Conservation (phyloP, 106 monocot genomes). For the Allium fistulosum region DNA sequence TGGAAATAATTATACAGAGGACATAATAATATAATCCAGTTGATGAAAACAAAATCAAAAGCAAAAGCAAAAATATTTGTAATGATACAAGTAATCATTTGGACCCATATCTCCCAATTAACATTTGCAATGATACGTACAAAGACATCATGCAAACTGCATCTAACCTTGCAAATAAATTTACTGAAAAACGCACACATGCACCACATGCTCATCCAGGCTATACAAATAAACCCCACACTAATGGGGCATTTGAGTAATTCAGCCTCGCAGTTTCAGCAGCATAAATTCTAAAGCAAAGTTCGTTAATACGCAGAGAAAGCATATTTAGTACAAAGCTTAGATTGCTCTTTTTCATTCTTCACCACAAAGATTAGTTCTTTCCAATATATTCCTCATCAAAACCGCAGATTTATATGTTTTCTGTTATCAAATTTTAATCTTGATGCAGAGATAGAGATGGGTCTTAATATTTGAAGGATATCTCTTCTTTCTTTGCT, state of each 20-base stretch:
- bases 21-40: no score
- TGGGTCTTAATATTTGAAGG: constrained; percentile 3
- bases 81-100: no score
- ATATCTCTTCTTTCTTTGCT: background rate
- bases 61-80: no score
- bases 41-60: no score
- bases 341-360: constrained; percentile 8
- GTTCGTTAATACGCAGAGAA: constrained; percentile 1
- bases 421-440: background rate
- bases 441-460: background rate
- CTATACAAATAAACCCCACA: background rate
- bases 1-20: no score
- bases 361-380: constrained; percentile 15
- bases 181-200: background rate
- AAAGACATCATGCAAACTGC: constrained; percentile 1
- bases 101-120: background rate
- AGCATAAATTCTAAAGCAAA: constrained; percentile 6
- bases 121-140: background rate
- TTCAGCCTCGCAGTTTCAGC: background rate
- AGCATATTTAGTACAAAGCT: constrained; percentile 1
- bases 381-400: background rate
- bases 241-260: background rate
- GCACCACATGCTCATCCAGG: constrained; percentile 1
- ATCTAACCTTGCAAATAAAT: background rate
- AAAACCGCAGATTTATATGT: background rate